Evolutionary conservation across 2,329 filamentous ascomycete species (phyloP).

Genomic region (Aplosporella prunicola): DNA sequence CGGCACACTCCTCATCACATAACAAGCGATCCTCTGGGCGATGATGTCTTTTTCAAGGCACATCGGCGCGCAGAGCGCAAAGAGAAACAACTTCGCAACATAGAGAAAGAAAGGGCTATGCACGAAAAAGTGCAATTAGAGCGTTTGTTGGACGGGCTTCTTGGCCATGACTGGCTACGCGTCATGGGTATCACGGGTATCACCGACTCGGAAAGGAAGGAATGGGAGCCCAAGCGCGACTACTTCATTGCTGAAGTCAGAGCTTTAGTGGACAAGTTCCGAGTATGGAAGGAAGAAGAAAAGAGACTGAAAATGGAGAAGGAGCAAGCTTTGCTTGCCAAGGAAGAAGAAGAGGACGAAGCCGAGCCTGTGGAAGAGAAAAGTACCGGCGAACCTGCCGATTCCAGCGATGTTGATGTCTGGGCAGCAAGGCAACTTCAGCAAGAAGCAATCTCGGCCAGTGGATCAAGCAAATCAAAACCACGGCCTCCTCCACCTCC

Average conservation of each 20-base stretch:
- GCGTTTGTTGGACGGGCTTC: constrained; percentile 66
- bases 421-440: constrained; percentile 66
- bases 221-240: constrained; percentile 74
- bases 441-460: constrained; percentile 45
- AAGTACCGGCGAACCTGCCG: constrained; percentile 28
- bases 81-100: constrained; percentile 59
- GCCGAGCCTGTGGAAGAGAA: constrained; percentile 31
- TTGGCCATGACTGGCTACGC: constrained; percentile 85
- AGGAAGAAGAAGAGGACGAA: constrained; percentile 40
- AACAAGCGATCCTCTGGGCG: constrained; percentile 45
- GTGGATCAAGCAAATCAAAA: constrained; percentile 6
- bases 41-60: constrained; percentile 47
- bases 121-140: constrained; percentile 59
- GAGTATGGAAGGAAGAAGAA: constrained; percentile 80
- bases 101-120: constrained; percentile 56
- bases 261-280: constrained; percentile 76
- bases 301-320: constrained; percentile 70
- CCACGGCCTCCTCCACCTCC: constrained; percentile 13
- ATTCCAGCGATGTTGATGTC: constrained; percentile 61
- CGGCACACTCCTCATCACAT: constrained; percentile 24
- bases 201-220: constrained; percentile 76
- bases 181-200: constrained; percentile 81
- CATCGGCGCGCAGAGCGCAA: constrained; percentile 54
- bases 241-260: constrained; percentile 80
- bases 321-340: constrained; percentile 49